Evolutionary conservation across 73 alveolate species (phyloP).

Genomic region (Symbiodinium natans): DNA sequence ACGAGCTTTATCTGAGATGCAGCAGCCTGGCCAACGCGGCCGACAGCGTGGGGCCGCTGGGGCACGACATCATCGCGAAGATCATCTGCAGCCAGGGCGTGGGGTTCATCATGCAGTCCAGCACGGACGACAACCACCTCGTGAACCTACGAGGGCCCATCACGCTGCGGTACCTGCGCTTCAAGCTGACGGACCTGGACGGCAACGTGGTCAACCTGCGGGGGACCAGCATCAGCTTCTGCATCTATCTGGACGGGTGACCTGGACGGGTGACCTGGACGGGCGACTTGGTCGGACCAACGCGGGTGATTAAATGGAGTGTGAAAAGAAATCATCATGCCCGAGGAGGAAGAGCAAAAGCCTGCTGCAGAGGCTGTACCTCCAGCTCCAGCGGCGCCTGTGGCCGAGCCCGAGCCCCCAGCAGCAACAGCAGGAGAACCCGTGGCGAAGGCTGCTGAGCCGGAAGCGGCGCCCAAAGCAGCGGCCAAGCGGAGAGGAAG

Average conservation of each 20-base stretch:
- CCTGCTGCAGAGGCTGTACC: not conserved
- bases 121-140: not conserved
- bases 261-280: too few species aligned
- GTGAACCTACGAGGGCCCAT: not conserved
- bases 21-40: not conserved
- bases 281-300: not conserved
- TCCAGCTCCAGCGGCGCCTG: not conserved
- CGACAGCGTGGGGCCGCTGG: not conserved
- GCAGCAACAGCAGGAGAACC: too few species aligned
- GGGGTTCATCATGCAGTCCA: not conserved
- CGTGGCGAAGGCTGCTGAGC: too few species aligned
- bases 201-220: not conserved
- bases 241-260: not conserved
- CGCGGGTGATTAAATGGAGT: too few species aligned
- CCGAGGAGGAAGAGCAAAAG: not conserved
- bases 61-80: constrained; percentile 7
- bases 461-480: not conserved
- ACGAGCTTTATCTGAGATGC: not conserved
- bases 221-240: not conserved
- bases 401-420: not conserved
- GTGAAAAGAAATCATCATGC: too few species aligned
- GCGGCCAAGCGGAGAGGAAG: not conserved
- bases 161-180: not conserved
- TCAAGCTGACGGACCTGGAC: not conserved
- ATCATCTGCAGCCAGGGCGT: not conserved